phyloP scores from a whole-genome alignment of 2,329 filamentous ascomycete species.

The Lecanicillium sp. region DNA sequence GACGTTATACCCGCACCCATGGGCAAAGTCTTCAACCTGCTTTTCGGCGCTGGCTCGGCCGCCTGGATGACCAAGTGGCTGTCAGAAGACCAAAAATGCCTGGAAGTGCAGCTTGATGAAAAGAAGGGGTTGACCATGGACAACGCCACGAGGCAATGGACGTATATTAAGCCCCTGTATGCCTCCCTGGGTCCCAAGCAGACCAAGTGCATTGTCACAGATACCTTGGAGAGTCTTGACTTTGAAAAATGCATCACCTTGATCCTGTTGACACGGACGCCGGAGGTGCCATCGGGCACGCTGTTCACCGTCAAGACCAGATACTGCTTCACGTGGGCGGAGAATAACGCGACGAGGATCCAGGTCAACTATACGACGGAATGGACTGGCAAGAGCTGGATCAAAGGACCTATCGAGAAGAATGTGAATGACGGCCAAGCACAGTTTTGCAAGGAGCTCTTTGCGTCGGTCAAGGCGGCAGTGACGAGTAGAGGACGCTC shows the following conservation, averaged over 20 bases:
- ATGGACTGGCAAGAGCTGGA: slow-evolving; percentile 97
- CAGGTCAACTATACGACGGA: slow-evolving; percentile 87
- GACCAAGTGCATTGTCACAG: slow-evolving; percentile 87
- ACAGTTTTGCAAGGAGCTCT: slow-evolving; percentile 74
- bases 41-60: slow-evolving; percentile 77
- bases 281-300: slow-evolving; percentile 91
- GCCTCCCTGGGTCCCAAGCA: slow-evolving; percentile 83
- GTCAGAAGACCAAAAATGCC: slow-evolving; percentile 78
- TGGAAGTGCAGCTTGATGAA: slow-evolving; percentile 81
- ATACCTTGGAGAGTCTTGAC: slow-evolving; percentile 78
- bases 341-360: slow-evolving; percentile 77
- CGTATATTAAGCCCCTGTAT: slow-evolving; percentile 86
- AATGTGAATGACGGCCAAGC: slow-evolving; percentile 86
- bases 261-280: slow-evolving; percentile 78
- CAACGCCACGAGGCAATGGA: slow-evolving; percentile 67
- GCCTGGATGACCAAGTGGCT: slow-evolving; percentile 84
- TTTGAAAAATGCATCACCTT: slow-evolving; percentile 81
- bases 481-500: slow-evolving; percentile 59
- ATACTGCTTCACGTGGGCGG: slow-evolving; percentile 90
- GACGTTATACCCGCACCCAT: slow-evolving; percentile 81
- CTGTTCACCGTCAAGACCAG: slow-evolving; percentile 88
- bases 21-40: slow-evolving; percentile 81
- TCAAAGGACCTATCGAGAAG: slow-evolving; percentile 98
- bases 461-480: slow-evolving; percentile 65
- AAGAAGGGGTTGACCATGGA: slow-evolving; percentile 72